A percentile compares a stretch with the other conserved stretches of the same genome.
These are phyloP conservation scores for Trypanosoma rangeli DNA, from an alignment of 208 protist species.

Conservation along the genomic window DNA sequence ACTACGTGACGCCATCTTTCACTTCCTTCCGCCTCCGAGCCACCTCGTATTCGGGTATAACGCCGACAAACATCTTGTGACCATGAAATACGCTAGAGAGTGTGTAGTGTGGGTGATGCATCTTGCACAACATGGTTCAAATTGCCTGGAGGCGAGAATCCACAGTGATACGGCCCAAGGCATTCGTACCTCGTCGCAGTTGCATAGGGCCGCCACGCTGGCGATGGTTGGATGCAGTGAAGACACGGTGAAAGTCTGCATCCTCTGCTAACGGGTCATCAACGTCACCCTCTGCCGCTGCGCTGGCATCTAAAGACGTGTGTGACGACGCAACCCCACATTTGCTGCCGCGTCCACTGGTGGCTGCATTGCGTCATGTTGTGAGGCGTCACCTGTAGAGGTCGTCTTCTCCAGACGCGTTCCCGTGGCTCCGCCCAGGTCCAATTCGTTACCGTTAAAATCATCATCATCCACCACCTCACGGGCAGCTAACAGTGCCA, in stretches of 20 bases:
- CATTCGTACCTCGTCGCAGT: not conserved
- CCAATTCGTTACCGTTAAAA: constrained; percentile 12
- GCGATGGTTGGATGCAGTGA: constrained; percentile 38
- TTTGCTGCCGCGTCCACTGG: not conserved
- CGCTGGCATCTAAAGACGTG: not conserved
- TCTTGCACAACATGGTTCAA: constrained; percentile 64
- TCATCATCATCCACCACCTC: constrained; percentile 63
- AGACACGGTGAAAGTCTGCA: constrained; percentile 82
- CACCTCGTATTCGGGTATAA: constrained; percentile 82
- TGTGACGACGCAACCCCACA: not conserved
- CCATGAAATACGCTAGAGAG: constrained; percentile 67
- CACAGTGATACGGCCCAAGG: constrained; percentile 22
- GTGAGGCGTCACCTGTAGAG: not conserved
- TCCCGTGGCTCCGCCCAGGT: not conserved
- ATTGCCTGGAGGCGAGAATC: constrained; percentile 42
- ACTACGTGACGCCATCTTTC: not conserved
- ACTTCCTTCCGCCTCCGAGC: constrained; percentile 14
- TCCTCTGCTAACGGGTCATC: constrained; percentile 18
- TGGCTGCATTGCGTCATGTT: not conserved
- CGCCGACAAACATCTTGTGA: constrained; percentile 63
- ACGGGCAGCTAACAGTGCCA: constrained; percentile 70
- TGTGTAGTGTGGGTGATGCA: constrained; percentile 87
- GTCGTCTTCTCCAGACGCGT: not conserved
- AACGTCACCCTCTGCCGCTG: not conserved
- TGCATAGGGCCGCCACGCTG: constrained; percentile 3